phyloP scores from a whole-genome alignment of 768 basidiomycete species.

The Cystofilobasidium bisporidii region DNA sequence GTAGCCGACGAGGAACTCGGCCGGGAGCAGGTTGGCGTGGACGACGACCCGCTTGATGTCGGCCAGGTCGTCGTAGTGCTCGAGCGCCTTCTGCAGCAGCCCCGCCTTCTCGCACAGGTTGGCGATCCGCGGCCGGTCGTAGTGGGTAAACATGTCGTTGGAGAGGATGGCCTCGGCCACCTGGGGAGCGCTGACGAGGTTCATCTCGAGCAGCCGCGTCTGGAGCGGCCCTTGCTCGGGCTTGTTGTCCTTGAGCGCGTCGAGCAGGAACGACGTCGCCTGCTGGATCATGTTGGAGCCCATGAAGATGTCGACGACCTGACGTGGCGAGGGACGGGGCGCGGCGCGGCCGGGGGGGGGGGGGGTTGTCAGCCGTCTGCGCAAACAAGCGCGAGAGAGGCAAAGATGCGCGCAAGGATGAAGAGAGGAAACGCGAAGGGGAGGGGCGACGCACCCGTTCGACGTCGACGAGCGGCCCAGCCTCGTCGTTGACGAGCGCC shows the following conservation, averaged over 20 bases:
- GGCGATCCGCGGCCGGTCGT: slow-evolving; percentile 90
- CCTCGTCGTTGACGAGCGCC: slow-evolving; percentile 85
- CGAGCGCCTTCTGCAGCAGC: slow-evolving; percentile 82
- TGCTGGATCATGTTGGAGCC: slow-evolving; percentile 99
- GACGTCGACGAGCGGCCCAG: slow-evolving; percentile 81
- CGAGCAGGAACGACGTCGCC: slow-evolving; percentile 92
- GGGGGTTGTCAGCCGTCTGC: too few species aligned
- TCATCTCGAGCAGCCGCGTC: slow-evolving; percentile 95
- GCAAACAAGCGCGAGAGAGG: too few species aligned
- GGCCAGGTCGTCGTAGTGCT: slow-evolving; percentile 95
- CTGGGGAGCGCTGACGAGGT: slow-evolving; percentile 91
- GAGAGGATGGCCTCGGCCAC: slow-evolving; percentile 98
- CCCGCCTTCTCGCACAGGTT: slow-evolving; percentile 99
- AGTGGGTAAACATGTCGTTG: slow-evolving; percentile 96
- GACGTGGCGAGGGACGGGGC: too few species aligned
- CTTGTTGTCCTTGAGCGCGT: slow-evolving; percentile 96
- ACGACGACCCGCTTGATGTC: slow-evolving; percentile 98
- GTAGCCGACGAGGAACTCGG: slow-evolving; percentile 95
- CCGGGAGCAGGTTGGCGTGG: slow-evolving; percentile 70
- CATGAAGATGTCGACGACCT: slow-evolving; percentile 99
- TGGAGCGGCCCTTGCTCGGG: slow-evolving; percentile 93
- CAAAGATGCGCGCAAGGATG: not conserved
- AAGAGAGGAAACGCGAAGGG: slow-evolving; percentile 3
- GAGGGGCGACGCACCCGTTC: slow-evolving; percentile 56
- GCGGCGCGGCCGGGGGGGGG: too few species aligned